Evolutionary conservation across 352 stramenopile genomes (phyloP), one percentile per base, ranked within the genome.

Genomic region (Globisporangium iwayamae): DNA sequence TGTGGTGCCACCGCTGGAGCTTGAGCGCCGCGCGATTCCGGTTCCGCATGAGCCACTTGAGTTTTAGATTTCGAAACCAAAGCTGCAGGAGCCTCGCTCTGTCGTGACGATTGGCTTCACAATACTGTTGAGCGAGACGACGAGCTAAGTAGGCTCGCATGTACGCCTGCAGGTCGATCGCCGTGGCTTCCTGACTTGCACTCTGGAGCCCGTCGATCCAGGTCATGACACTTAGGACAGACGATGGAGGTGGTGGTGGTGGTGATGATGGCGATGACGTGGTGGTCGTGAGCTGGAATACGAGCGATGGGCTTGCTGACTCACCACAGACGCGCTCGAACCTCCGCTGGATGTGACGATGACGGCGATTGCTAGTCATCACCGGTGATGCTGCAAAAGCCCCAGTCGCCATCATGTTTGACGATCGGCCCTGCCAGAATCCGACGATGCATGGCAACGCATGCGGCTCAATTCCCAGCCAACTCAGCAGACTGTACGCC

Each of bases 341-440:
- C 9, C 67, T 48, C 4, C 67, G 45, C 36, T 53, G 43, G 43
- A 22, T 48, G 16, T 65, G 16, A 59, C 9, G 2, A 55, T 32
- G 52, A n/a, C 55, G 22, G 16, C 18, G 28, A 14, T 16, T 39
- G 56, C 32, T 45, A 22, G 9, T 39, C 28, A 56, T 25, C 50
- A 14, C 18, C n/a, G 11, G 54, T 14, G 46, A 22, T 45, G 57
- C 2, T 32, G 32, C 8, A 16, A 11, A 4, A 28, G 45, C 16
- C 10, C n/a, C 30, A n/a, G 22, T 51, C 20, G 43, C 3, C 43
- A 46, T n/a, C 39, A 46, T n/a, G 14, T 46, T n/a, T 18, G 14
- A n/a, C 18, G 59, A 59, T 7, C 51, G 20, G 34, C 75, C 75
- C 47, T 77, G 66, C 75, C 75, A 83, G 54, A 83, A 81, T 14